Percentiles rank a stretch among this genome's conserved stretches.
Conservation (phyloP, 352 stramenopile genomes). For the Phytopythium cucurbitacearum region DNA sequence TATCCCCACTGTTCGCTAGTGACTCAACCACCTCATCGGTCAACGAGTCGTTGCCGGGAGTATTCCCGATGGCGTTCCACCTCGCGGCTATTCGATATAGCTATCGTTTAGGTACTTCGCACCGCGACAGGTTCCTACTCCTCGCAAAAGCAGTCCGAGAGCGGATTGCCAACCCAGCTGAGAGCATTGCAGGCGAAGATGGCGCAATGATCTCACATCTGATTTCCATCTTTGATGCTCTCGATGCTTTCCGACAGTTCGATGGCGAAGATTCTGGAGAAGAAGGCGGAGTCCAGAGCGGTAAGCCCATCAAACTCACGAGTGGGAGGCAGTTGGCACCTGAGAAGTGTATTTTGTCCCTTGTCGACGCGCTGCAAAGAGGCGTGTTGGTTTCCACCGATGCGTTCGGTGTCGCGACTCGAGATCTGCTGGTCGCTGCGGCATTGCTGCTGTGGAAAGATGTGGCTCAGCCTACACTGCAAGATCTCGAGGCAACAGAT, state of each 20-base stretch:
- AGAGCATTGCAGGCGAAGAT: background rate
- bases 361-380: conserved; percentile 16
- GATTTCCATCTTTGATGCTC: background rate
- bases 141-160: too few relatives aligned
- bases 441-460: conserved; percentile 42
- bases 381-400: conserved; percentile 21
- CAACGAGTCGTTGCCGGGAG: background rate
- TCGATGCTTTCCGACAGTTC: background rate
- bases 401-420: conserved; percentile 15
- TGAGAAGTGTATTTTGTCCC: background rate
- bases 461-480: conserved; percentile 16
- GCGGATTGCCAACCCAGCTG: too few relatives aligned
- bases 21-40: background rate
- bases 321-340: background rate
- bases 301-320: background rate
- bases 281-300: background rate
- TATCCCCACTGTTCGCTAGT: conserved; percentile 16
- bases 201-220: background rate
- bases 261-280: background rate
- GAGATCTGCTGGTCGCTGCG: conserved; percentile 26
- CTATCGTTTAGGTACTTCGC: conserved; percentile 13
- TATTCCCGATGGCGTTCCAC: conserved; percentile 35
- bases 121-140: background rate
- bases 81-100: conserved; percentile 18
- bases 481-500: conserved; percentile 27